A percentile compares a stretch with the other conserved stretches of the same genome.
Conservation (phyloP, 495 filamentous ascomycete genomes). For the Symbiotaphrina buchneri region DNA sequence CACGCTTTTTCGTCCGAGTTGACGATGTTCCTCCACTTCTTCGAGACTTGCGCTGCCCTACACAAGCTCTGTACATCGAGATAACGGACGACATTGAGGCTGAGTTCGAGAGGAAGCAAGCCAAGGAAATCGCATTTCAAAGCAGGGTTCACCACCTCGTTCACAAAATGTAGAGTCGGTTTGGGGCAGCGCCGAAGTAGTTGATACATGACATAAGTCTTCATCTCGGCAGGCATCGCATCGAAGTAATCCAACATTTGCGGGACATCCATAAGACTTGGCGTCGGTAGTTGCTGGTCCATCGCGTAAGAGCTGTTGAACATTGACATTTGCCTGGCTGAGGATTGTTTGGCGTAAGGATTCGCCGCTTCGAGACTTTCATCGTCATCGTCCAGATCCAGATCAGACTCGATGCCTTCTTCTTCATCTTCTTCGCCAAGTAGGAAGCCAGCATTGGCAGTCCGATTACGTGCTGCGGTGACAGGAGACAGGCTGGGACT, state of each 20-base stretch:
- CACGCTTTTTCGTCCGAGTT: constrained; percentile 87
- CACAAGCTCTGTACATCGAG: constrained; percentile 77
- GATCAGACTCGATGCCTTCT: not conserved
- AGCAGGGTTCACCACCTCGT: constrained; percentile 86
- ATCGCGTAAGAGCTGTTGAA: constrained; percentile 5
- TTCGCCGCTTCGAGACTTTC: constrained; percentile 2
- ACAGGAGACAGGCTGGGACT: constrained; percentile 90
- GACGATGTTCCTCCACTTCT: constrained; percentile 73
- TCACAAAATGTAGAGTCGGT: constrained; percentile 76
- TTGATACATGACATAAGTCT: constrained; percentile 90
- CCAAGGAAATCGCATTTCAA: constrained; percentile 82
- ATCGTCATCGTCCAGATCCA: constrained; percentile 2
- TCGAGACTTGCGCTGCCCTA: constrained; percentile 81
- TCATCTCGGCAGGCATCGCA: constrained; percentile 65
- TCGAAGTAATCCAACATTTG: constrained; percentile 80
- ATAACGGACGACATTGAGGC: constrained; percentile 67
- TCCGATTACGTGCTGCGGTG: no score
- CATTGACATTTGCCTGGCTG: constrained; percentile 2
- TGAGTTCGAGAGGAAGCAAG: constrained; percentile 67
- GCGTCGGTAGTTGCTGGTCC: constrained; percentile 9
- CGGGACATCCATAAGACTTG: constrained; percentile 49
- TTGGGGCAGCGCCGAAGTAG: constrained; percentile 74
- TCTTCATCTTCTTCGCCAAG: constrained; percentile 4
- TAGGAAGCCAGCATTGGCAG: no score
- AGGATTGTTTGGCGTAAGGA: no score